phyloP scores from a whole-genome alignment of 805 yeast genomes.

The Hanseniaspora thailandica region DNA sequence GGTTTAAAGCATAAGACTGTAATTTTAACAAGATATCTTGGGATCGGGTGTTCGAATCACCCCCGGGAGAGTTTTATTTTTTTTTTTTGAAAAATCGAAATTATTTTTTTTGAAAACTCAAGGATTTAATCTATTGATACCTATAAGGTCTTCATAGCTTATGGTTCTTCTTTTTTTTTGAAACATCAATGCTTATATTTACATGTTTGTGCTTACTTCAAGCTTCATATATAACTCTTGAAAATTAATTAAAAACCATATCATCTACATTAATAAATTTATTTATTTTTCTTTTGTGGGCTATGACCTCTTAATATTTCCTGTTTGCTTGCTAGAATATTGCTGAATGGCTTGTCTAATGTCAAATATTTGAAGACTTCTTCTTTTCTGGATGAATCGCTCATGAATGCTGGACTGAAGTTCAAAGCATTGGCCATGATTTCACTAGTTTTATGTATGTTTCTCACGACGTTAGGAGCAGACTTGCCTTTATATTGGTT shows the following conservation, averaged over 20 bases:
- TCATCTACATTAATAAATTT: too few species aligned
- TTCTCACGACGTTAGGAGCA: slow-evolving; percentile 14
- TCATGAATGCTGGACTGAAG: slow-evolving; percentile 11
- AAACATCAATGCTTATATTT: background rate
- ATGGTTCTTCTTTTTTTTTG: background rate
- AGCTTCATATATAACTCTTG: background rate
- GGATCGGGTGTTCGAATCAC: slow-evolving; percentile 16
- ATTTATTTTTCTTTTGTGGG: background rate
- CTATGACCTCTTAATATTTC: slow-evolving; percentile 4
- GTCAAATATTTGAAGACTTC: slow-evolving; percentile 13
- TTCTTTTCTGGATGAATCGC: slow-evolving; percentile 7
- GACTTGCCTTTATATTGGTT: slow-evolving; percentile 4
- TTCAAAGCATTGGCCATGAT: slow-evolving; percentile 1
- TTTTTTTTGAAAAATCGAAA: background rate
- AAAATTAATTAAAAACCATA: too few species aligned
- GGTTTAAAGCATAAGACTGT: slow-evolving; percentile 16
- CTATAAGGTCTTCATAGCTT: background rate
- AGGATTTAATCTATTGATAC: too few species aligned
- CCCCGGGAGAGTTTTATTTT: slow-evolving; percentile 15
- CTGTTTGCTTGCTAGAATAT: slow-evolving; percentile 8
- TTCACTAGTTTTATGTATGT: slow-evolving; percentile 7
- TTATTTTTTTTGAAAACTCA: background rate
- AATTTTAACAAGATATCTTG: slow-evolving; percentile 14
- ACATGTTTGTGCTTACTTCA: background rate
- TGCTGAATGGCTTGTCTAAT: background rate